Evolutionary conservation across 139 green algal genomes (phyloP), one percentile per base, ranked within the genome.

Genomic region (Chlamydomonas eustigma): DNA sequence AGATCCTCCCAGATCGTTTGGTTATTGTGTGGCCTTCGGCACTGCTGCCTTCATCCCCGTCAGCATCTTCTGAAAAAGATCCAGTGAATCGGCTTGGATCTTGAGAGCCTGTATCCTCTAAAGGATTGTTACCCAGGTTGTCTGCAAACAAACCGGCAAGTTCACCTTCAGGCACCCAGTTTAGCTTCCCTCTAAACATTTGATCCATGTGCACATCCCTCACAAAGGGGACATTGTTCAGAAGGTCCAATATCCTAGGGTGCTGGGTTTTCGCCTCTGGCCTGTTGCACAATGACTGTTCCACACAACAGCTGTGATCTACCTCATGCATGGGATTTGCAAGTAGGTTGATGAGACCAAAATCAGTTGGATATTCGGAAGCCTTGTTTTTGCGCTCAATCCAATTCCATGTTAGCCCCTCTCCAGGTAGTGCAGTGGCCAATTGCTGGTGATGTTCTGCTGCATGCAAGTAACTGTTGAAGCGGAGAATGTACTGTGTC

Each of bases 351-450:
- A 97, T 3, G 58, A 97, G 65, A 0, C 76, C 92, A 84, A 97
- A 97, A 73, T 97, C 92, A 36, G 92, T 97, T 5, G 92, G 91
- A 63, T 82, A 84, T 22, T 33, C 18, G 0, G 70, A 50, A 2
- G 90, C 92, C 30, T 78, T 31, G 78, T 96, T 96, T 30, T 80
- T 28, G 3, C 92, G 81, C 0, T 78, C 67, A 18, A 94, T 33
- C 88, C 90, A 96, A 1, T 72, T 25, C 91, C 89, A 95, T 24
- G 2, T 18, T 58, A 33, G 31, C 4, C 28, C 31, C 18, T 77
- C 8, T 28, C n/a, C 24, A 6, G 50, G 28, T 31, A 90, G 73
- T 1, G 76, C 68, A 12, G 39, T 28, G 0, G 12, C 1, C 12
- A 95, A 73, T 5, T 31, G 25, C 4, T 32, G 31, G 1, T 67